phyloP scores from a whole-genome alignment of 73 alveolate genomes.

The Paramecium pentaurelia region DNA sequence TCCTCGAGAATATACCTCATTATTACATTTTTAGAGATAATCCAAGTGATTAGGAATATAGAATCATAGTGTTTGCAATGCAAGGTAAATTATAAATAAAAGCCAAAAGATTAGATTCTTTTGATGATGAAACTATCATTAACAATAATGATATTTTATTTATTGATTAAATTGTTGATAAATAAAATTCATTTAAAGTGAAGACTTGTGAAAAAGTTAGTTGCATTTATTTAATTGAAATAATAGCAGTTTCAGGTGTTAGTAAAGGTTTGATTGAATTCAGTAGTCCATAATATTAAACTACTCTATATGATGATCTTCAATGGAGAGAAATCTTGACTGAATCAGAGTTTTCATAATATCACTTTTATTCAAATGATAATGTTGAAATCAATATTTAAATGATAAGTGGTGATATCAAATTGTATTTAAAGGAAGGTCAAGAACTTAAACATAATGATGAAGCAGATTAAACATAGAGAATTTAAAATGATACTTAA shows the following conservation, averaged over 20 bases:
- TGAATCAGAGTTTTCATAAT: background rate
- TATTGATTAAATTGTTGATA: background rate
- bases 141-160: background rate
- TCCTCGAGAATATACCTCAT: background rate
- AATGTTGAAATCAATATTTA: background rate
- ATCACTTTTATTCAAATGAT: background rate
- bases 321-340: background rate
- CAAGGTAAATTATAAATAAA: background rate
- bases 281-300: background rate
- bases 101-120: background rate
- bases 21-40: background rate
- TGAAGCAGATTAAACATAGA: background rate
- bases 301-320: background rate
- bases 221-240: background rate
- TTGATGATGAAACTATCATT: background rate
- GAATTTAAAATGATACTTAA: background rate
- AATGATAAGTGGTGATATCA: background rate
- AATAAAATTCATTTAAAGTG: background rate
- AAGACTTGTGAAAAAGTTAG: background rate
- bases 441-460: background rate
- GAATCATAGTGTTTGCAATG: background rate
- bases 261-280: background rate
- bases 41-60: background rate
- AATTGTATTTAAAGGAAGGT: background rate
- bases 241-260: background rate